These are phyloP conservation scores for Metschnikowia baotianmanensis DNA, from an alignment of 805 yeast species.

Conservation along the genomic window DNA sequence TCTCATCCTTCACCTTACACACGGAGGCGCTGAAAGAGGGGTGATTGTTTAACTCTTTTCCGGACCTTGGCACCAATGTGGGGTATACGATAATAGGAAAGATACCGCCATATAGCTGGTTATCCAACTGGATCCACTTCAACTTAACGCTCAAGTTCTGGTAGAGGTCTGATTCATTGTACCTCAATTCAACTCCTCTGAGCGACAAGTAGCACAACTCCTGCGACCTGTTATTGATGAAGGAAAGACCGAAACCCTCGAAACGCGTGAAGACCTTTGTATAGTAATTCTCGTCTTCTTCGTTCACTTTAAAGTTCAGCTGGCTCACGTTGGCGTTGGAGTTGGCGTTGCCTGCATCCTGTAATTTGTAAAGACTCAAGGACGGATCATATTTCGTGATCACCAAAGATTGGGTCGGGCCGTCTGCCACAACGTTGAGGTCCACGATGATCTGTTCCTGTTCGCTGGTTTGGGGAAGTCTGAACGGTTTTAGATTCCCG, in stretches of 20 bases:
- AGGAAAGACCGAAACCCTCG: constrained; percentile 85
- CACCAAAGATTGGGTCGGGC: constrained; percentile 86
- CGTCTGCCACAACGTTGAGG: constrained; percentile 92
- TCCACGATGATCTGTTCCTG: constrained; percentile 60
- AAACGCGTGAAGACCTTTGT: constrained; percentile 59
- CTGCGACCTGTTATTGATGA: constrained; percentile 65
- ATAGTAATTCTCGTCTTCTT: constrained; percentile 52
- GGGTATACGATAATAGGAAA: constrained; percentile 91
- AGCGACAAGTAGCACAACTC: constrained; percentile 84
- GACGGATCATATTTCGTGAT: constrained; percentile 80
- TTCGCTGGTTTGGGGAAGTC: constrained; percentile 51
- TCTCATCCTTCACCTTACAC: constrained; percentile 80
- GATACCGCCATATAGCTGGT: constrained; percentile 82
- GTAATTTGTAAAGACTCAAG: constrained; percentile 67
- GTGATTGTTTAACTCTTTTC: constrained; percentile 79
- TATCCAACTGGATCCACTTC: constrained; percentile 95
- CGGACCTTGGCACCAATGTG: constrained; percentile 79
- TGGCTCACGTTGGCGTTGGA: constrained; percentile 28
- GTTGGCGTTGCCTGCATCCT: constrained; percentile 24
- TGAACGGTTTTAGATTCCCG: constrained; percentile 86
- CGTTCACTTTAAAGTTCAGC: constrained; percentile 55
- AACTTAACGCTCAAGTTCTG: constrained; percentile 77
- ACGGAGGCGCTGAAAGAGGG: constrained; percentile 88
- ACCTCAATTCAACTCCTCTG: constrained; percentile 76
- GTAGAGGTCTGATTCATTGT: constrained; percentile 79